Evolutionary conservation across 768 basidiomycete genomes (phyloP), one percentile per base, ranked within the genome.

Genomic region (Phanerodontia chrysosporium): DNA sequence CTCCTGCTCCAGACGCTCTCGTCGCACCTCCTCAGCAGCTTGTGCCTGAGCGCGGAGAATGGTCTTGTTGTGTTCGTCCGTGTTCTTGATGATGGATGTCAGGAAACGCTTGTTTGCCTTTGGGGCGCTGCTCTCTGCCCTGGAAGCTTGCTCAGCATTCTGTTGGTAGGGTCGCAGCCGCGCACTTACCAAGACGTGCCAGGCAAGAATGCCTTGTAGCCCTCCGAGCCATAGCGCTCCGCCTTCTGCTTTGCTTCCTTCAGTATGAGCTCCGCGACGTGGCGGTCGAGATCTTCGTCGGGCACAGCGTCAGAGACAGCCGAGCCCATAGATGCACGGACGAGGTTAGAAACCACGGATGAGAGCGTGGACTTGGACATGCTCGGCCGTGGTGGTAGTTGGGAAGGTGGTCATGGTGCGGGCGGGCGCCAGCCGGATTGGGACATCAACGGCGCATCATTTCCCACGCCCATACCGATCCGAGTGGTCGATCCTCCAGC

Each of bases 11-110:
- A 85, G 80, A 25, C 84, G 73, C 62, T 86, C 85, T 27, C 74
- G 75, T 58, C 90, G 87, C n/a, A 85, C 75, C 63, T 91, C 89
- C 63, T 89, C 80, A 1, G 88, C 87, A 32, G 89, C 87, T 13
- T 76, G 70, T 0, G 87, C 86, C 72, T 92, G 90, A 25, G 89
- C 81, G 57, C 82, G 82, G 22, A 92, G 70, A 48, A 99, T 78
- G 13, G 89, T 85, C 73, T 88, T 86, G 72, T 99, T 99, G 68
- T 99, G 97, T 58, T 95, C 95, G 69, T 97, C 95, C 3, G 97
- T 97, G 64, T 84, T 94, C 64, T 87, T 85, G 58, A 99, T 95
- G 61, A 99, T 94, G 22, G 88, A 86, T 0, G 84, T 81, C 25
- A 92, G 74, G 68, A 92, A 92, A 0, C 90, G 89, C 67, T 92